Percentiles rank a stretch among this genome's conserved stretches.
Conservation (phyloP, 257 asterid genomes). For the Solanum appendiculatum region DNA sequence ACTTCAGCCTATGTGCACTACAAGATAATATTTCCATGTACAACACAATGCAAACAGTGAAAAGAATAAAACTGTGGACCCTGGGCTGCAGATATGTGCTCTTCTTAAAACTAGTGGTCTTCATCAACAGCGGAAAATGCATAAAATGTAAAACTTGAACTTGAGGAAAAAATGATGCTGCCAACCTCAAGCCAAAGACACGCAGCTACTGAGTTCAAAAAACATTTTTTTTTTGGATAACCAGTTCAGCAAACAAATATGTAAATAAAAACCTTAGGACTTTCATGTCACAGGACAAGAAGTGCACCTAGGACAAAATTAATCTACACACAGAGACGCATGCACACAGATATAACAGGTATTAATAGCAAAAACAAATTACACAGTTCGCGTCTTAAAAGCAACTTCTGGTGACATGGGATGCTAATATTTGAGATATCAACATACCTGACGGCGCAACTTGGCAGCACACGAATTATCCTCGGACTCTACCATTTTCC, state of each 20-base stretch:
- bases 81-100: neutral
- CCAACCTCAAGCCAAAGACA: neutral
- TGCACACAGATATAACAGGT: neutral
- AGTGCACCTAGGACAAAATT: neutral
- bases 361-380: neutral
- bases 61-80: neutral
- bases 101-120: neutral
- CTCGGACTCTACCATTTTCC: conserved; percentile 31
- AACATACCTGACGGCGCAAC: conserved; percentile 73
- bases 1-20: neutral
- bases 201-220: neutral
- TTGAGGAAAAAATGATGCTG: neutral
- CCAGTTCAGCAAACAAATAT: neutral
- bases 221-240: neutral
- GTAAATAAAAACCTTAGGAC: neutral
- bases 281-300: neutral
- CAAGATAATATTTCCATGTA: neutral
- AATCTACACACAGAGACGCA: neutral
- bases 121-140: neutral
- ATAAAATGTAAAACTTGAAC: neutral
- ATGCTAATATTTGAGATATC: conserved; percentile 4
- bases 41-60: neutral
- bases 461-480: conserved; percentile 33
- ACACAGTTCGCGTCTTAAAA: neutral
- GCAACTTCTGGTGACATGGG: neutral